Evolutionary conservation across 208 protist species (phyloP), one percentile per base, ranked within the genome.

Genomic region (Histomonas meleagridis): DNA sequence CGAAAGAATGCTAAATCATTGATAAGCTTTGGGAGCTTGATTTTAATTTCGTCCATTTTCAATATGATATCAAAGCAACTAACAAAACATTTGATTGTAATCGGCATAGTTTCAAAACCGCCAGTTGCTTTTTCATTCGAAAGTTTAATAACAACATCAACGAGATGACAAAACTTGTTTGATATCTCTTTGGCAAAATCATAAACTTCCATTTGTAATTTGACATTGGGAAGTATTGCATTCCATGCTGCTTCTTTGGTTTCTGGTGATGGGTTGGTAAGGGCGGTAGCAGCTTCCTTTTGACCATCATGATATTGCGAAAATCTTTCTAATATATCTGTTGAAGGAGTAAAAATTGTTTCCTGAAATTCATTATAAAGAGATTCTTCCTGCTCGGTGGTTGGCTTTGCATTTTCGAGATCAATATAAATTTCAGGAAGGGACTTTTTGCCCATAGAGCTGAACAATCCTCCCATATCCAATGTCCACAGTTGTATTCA

Each of bases 221-320:
- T 32, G 18, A 86, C 76, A 16, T 86, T 86, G 9, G 76, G 76
- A n/a, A 55, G 55, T 18, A 86, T 86, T 48, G 38, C 40, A 14
- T 86, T 43, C 76, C 76, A 86, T 35, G 76, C 76, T 53, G 76
- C 76, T 26, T 55, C 46, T 55, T 86, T 86, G 46, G 43, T 55
- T 55, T 43, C 76, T 26, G 18, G 76, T 0, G 76, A 86, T 18
- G 40, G 9, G 38, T 86, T 48, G 4, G 40, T 38, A 2, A 86
- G 18, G 0, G 76, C 76, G 9, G 7, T 3, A 12, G 43, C 46
- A 86, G 46, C 76, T 1, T 57, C 9, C 7, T 38, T n/a, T 55
- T 86, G 76, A 0, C 76, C 76, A 35, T 86, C 76, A 14, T 86
- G 43, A 46, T 86, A 86, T 38, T 86, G 21, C 16, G 14, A 12